phyloP scores from a whole-genome alignment of 139 green algal species.

The Coccomyxa sp. region DNA sequence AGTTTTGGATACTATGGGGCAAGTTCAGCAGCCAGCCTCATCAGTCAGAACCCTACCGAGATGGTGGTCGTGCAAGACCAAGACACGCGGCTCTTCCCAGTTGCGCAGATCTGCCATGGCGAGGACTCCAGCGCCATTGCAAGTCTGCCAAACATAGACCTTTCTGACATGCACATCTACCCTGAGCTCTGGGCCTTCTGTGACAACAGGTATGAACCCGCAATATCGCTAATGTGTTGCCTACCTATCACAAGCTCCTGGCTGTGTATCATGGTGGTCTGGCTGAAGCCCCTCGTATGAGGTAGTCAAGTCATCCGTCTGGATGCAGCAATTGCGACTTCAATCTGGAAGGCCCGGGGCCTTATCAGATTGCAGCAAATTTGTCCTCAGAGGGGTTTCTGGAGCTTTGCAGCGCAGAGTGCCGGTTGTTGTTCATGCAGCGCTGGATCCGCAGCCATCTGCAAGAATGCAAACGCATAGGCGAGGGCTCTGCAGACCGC shows the following conservation, averaged over 20 bases:
- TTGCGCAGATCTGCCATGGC: not conserved
- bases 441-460: not conserved
- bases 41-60: not conserved
- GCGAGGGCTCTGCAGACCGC: not conserved
- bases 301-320: not conserved
- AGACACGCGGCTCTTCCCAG: not conserved
- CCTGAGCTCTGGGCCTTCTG: not conserved
- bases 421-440: not conserved
- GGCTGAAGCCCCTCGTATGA: not conserved
- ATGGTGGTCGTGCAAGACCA: not conserved
- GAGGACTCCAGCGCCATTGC: not conserved
- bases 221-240: not conserved
- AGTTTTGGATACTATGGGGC: constrained; percentile 49
- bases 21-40: not conserved
- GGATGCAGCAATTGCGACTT: not conserved
- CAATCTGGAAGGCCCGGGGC: not conserved
- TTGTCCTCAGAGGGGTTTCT: not conserved
- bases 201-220: too few species aligned
- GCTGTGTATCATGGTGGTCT: not conserved
- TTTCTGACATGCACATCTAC: not conserved
- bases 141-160: not conserved
- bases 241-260: not conserved
- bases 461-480: not conserved
- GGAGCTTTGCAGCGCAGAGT: not conserved
- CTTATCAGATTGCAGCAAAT: not conserved